Evolutionary conservation across 164 flowering plant genomes (phyloP).

Genomic region (Sedum album): DNA sequence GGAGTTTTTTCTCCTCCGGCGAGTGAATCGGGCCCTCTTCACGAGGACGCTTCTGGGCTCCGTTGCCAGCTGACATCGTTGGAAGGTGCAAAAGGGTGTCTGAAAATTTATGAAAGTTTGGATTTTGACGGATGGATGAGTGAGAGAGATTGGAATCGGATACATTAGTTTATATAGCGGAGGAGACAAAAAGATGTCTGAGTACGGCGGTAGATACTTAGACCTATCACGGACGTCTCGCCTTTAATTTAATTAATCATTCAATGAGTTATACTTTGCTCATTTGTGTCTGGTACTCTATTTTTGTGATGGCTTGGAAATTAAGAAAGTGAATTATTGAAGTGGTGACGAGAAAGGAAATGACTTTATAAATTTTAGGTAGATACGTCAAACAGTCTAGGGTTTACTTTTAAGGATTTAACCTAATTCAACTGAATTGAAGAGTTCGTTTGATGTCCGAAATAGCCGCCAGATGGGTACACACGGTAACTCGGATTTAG

Average conservation of each 20-base stretch:
- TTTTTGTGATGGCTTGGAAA: too few relatives aligned
- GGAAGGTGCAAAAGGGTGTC: not conserved
- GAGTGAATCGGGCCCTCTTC: conserved; percentile 30
- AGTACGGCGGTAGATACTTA: conserved; percentile 38
- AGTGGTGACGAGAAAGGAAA: not conserved
- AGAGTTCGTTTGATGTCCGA: too few relatives aligned
- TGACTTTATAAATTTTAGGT: too few relatives aligned
- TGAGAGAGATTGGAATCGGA: not conserved
- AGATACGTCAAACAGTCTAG: too few relatives aligned
- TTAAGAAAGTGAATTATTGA: too few relatives aligned
- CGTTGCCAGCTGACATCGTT: conserved; percentile 13
- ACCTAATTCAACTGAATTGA: too few relatives aligned
- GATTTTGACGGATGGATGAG: not conserved
- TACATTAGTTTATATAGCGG: conserved; percentile 8
- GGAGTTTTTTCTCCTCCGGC: conserved; percentile 41
- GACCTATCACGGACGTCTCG: conserved; percentile 49
- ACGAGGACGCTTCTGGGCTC: conserved; percentile 28
- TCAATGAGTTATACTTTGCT: too few relatives aligned
- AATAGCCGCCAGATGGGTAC: too few relatives aligned
- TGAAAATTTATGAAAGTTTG: not conserved
- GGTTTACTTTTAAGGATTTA: too few relatives aligned
- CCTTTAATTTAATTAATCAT: conserved; percentile 7
- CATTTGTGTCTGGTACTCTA: too few relatives aligned
- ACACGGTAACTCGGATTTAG: too few relatives aligned
- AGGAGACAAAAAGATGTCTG: conserved; percentile 12